A percentile compares a stretch with the other conserved stretches of the same genome.
Evolutionary conservation across 2,329 filamentous ascomycete species (phyloP).

Genomic region (Colletotrichum sp.): DNA sequence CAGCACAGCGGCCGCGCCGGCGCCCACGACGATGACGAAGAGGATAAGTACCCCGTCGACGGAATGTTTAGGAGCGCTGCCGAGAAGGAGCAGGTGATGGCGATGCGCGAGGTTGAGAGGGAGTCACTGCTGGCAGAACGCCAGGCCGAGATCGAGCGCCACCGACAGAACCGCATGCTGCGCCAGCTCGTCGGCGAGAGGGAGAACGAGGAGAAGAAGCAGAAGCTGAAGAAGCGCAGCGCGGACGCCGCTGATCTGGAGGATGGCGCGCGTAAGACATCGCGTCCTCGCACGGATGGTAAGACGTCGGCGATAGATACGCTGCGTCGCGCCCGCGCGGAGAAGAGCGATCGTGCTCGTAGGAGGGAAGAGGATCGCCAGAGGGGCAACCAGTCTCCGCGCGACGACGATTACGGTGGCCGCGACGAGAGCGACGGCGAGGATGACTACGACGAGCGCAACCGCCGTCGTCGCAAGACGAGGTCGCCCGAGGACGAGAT

Average conservation of each 20-base stretch:
- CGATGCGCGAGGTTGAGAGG: conserved; percentile 86
- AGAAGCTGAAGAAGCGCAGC: conserved; percentile 76
- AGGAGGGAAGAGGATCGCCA: conserved; percentile 66
- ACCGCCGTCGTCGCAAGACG: conserved; percentile 49
- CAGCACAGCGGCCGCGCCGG: conserved; percentile 40
- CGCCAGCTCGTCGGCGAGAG: conserved; percentile 75
- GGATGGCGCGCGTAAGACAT: conserved; percentile 75
- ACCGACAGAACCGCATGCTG: conserved; percentile 81
- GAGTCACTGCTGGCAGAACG: conserved; percentile 91
- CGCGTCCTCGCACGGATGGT: conserved; percentile 73
- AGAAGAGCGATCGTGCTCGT: conserved; percentile 68
- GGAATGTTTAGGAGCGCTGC: conserved; percentile 78
- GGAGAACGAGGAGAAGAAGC: conserved; percentile 66
- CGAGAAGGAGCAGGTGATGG: conserved; percentile 81
- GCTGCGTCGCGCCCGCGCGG: conserved; percentile 64
- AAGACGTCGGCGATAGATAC: conserved; percentile 77
- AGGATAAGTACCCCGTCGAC: conserved; percentile 82
- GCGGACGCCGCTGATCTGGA: conserved; percentile 80
- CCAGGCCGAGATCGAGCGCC: conserved; percentile 79
- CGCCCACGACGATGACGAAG: conserved; percentile 57
- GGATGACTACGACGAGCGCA: conserved; percentile 10
- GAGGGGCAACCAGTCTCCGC: conserved; percentile 50
- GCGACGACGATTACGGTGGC: conserved; percentile 60
- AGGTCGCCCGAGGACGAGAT: conserved; percentile 67
- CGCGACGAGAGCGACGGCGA: conserved; percentile 78